Base-by-base conservation (phyloP, 2,329 filamentous ascomycete species). In the Tolypocladium amazonense region DNA sequence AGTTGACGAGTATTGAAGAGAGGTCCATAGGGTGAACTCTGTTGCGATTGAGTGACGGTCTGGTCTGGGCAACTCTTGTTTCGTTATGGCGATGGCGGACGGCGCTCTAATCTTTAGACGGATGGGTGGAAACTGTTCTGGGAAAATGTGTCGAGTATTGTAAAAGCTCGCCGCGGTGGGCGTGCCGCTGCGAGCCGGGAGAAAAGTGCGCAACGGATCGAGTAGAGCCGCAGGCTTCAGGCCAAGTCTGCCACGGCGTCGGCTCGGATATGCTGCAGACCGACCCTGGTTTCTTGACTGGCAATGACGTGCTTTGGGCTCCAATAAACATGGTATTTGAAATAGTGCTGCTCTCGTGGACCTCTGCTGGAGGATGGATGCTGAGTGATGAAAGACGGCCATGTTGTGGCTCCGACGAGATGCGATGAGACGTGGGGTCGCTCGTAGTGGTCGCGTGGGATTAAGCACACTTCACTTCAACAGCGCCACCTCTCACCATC, bases 61-160 rank as follows among this genome's bases (percentile, higher is more conserved):
- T 37, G 23, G 43, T 33, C 23, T 47, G 43, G 56, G 15, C 25
- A 45, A 30, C 38, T 50, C 35, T 33, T 33, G 39, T 57, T 45
- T 33, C 38, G 43, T 57, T 8, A 23, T 23, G 18, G 41, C 41
- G 39, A 57, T 47, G 25, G 53, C 53, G 33, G 39, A 23, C 39
- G 27, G 39, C 41, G 39, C 38, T 47, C 41, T 57, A 35, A 35
- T 45, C 53, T 58, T 57, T 60, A 45, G 56, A 60, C 53, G 60
- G 61, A 23, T 58, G 45, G 41, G 39, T 9, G 6, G 12, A 37
- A 47, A 37, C 33, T 57, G 33, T 56, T 27, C n/a, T 12, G 18
- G 8, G 27, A 27, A 53, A n/a, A 6, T 53, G 50, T 53, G 50
- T 53, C 50, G 50, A 33, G 50, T 35, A 33, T 23, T 35, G 30